Evolutionary conservation across 768 basidiomycete genomes (phyloP).

Genomic region (Auricularia cornea): DNA sequence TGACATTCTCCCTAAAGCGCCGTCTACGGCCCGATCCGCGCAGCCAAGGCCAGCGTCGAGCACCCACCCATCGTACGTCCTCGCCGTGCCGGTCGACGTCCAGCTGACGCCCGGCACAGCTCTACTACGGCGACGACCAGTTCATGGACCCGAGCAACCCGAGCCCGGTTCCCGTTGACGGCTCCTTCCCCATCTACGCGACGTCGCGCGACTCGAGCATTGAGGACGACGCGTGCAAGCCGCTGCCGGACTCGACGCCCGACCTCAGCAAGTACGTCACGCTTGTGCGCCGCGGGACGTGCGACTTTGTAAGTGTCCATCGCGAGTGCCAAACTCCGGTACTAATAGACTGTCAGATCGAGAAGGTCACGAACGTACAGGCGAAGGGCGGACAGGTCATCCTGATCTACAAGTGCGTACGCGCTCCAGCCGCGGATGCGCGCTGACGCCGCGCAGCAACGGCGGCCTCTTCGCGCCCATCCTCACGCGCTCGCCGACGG

Average conservation of each 20-base stretch:
- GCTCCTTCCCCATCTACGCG: slow-evolving; percentile 20
- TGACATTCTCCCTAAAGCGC: neutral
- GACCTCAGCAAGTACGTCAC: slow-evolving; percentile 22
- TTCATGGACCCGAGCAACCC: slow-evolving; percentile 13
- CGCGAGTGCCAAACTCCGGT: neutral
- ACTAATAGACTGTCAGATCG: neutral
- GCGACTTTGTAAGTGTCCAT: slow-evolving; percentile 8
- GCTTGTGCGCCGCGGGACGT: slow-evolving; percentile 24
- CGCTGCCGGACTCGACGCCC: slow-evolving; percentile 16
- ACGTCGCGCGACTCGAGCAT: slow-evolving; percentile 17
- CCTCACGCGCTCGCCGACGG: neutral
- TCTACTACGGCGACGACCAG: neutral
- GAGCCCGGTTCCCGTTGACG: slow-evolving; percentile 13
- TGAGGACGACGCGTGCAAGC: slow-evolving; percentile 20
- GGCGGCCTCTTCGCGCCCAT: slow-evolving; percentile 3
- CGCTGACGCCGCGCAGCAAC: neutral
- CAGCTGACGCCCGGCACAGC: neutral
- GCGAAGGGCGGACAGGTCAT: slow-evolving; percentile 10
- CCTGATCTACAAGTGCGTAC: slow-evolving; percentile 6
- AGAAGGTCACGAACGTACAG: slow-evolving; percentile 17
- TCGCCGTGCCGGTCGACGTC: too few relatives aligned
- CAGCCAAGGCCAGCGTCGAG: neutral
- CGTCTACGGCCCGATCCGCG: neutral
- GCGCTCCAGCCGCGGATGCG: neutral
- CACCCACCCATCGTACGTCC: neutral